These are phyloP conservation scores for Ascochyta rabiei DNA, from an alignment of 2,329 filamentous ascomycete genomes.

Conservation along the genomic window DNA sequence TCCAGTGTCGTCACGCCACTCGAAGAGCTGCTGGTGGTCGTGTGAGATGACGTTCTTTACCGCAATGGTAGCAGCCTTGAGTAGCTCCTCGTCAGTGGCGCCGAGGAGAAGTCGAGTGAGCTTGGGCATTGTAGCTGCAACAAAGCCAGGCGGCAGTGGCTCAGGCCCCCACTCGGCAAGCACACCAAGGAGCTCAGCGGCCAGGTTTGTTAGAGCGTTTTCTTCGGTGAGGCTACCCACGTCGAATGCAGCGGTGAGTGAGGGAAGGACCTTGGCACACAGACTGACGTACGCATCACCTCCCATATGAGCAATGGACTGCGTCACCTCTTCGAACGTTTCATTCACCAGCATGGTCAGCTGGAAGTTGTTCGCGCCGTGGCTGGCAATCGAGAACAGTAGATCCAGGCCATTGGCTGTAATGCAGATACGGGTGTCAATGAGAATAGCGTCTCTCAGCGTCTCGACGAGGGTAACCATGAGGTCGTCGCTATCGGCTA, in stretches of 20 bases:
- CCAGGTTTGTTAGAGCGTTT: slow-evolving; percentile 82
- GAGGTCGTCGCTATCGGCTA: slow-evolving; percentile 89
- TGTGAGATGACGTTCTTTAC: slow-evolving; percentile 90
- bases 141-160: slow-evolving; percentile 85
- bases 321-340: slow-evolving; percentile 86
- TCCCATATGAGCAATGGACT: slow-evolving; percentile 67
- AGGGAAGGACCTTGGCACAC: slow-evolving; percentile 85
- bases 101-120: slow-evolving; percentile 81
- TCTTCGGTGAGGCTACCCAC: slow-evolving; percentile 85
- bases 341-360: slow-evolving; percentile 86
- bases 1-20: slow-evolving; percentile 78
- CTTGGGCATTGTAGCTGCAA: slow-evolving; percentile 85
- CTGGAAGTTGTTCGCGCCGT: slow-evolving; percentile 89
- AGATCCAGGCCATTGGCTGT: slow-evolving; percentile 78
- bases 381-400: slow-evolving; percentile 86
- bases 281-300: slow-evolving; percentile 75
- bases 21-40: slow-evolving; percentile 87
- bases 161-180: slow-evolving; percentile 82
- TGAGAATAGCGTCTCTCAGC: slow-evolving; percentile 78
- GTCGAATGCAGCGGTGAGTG: slow-evolving; percentile 86
- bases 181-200: slow-evolving; percentile 80
- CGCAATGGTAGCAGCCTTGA: slow-evolving; percentile 83
- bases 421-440: slow-evolving; percentile 77
- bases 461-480: slow-evolving; percentile 89
- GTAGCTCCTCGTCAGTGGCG: slow-evolving; percentile 83